Base-by-base conservation (phyloP, 1,284 basidiomycete genomes). In the Macrocystidia cucumis region DNA sequence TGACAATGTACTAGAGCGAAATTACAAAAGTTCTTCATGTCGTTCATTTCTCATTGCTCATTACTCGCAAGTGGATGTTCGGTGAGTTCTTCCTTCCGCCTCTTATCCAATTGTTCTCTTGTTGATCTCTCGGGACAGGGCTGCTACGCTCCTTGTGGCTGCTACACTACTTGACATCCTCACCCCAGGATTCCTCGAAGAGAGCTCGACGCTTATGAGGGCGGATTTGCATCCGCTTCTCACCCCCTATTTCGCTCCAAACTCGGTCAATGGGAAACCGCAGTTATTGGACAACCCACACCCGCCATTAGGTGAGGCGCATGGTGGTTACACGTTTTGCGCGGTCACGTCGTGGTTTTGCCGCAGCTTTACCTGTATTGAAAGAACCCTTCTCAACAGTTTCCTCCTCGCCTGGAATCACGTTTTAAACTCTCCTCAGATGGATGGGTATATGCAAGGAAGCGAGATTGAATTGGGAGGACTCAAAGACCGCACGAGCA, bases 301-400 rank as follows among this genome's bases (percentile, higher is more conserved):
- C 9, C 83, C 74, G 13, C 64, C 82, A 5, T 71, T 92, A 26
- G 87, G 93, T 32, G 96, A 99, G 60, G 93, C 96, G 0, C 96
- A 99, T 47, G 96, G 96, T 5, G 96, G 96, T 0, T 98, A 99
- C 60, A 90, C 93, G 0, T 96, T 87, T 54, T 99, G 96, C 53
- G 80, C 90, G 1, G 65, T 93, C 13, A 88, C 90, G 0, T 78
- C 84, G 12, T 87, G 91, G 77, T 89, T 22, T 67, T 96, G 34
- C 63, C 97, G 0, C 69, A 69, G 25, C 74, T 82, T 0, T 76
- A 75, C 39, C 41, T 62, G 7, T 34, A 38, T 16, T 28, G 32
- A 7, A 12, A 14, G 14, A 7, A 23, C 8, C n/a, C 17, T 5
- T 18, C 29, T 9, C 13, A 8, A 17, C 25, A 22, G 30, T n/a